Percentiles rank a stretch among this genome's conserved stretches.
Evolutionary conservation across 306 rosid genomes (phyloP).

Genomic region (apple (Malus domestica)): ASM211411v1 NC_041789.1:24645001-24645500

Average conservation of each 20-base stretch:
- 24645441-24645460: conserved; percentile 72
- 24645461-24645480: conserved; percentile 57
- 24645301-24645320: conserved; percentile 85
- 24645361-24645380: background rate
- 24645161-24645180: conserved; percentile 79
- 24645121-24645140: conserved; percentile 91
- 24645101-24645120: conserved; percentile 98
- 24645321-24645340: conserved; percentile 61
- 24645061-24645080: conserved; percentile 78
- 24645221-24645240: background rate
- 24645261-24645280: conserved; percentile 53
- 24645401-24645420: conserved; percentile 52
- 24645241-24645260: conserved; percentile 6
- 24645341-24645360: conserved; percentile 4
- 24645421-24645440: conserved; percentile 86
- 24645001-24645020: conserved; percentile 79
- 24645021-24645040: conserved; percentile 85
- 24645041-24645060: conserved; percentile 84
- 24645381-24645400: background rate
- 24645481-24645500: background rate
- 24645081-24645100: conserved; percentile 95
- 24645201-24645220: background rate
- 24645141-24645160: conserved; percentile 95
- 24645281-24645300: conserved; percentile 96
- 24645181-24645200: background rate